phyloP scores from a whole-genome alignment of 106 monocot genomes.

The Ottelia alismoides region DNA sequence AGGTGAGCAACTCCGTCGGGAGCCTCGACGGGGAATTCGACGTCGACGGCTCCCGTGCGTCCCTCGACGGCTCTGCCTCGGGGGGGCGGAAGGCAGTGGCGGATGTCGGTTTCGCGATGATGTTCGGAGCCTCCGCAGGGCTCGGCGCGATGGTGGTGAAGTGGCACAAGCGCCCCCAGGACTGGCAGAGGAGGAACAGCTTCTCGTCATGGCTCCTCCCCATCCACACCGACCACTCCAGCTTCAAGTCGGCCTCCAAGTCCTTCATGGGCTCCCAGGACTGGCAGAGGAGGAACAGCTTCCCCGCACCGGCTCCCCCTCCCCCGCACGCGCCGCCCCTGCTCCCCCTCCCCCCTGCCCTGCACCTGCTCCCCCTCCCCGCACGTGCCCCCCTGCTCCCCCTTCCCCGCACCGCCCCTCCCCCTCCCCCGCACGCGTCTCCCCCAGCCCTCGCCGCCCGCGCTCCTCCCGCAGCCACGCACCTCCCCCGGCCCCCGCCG shows the following conservation, averaged over 20 bases:
- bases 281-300: no score
- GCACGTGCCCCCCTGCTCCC: no score
- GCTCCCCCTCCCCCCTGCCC: no score
- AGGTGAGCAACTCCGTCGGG: slow-evolving; percentile 11
- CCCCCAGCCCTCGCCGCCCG: no score
- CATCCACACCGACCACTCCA: slow-evolving; percentile 4
- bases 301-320: no score
- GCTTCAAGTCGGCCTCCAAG: slow-evolving; percentile 8
- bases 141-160: background rate
- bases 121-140: background rate
- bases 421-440: no score
- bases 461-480: no score
- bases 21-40: slow-evolving; percentile 6
- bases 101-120: slow-evolving; percentile 1
- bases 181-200: slow-evolving; percentile 2
- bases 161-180: slow-evolving; percentile 3
- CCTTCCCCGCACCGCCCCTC: no score
- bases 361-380: no score
- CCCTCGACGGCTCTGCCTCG: background rate
- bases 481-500: no score
- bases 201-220: slow-evolving; percentile 12
- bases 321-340: no score
- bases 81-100: background rate
- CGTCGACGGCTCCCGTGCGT: slow-evolving; percentile 1
- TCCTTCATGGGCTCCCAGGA: no score